A percentile compares a stretch with the other conserved stretches of the same genome.
phyloP scores from a whole-genome alignment of 2,329 filamentous ascomycete species.

The Fusarium ambrosium region DNA sequence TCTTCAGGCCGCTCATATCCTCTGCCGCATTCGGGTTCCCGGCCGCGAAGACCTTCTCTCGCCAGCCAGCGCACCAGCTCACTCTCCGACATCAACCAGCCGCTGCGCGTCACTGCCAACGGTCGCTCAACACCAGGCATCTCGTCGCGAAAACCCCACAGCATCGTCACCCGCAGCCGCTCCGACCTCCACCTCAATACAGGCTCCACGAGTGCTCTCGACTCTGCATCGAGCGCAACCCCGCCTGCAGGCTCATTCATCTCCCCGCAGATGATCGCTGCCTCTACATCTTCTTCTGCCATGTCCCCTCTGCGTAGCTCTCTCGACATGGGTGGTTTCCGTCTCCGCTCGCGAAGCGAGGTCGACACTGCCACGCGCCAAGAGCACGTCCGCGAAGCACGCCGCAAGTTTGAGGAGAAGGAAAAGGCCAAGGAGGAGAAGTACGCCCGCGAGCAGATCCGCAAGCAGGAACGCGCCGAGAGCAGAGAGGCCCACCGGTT shows the following conservation, averaged over 20 bases:
- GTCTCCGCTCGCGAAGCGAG: conserved; percentile 72
- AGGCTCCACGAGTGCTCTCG: conserved; percentile 45
- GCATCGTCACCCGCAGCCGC: conserved; percentile 55
- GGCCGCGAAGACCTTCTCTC: conserved; percentile 49
- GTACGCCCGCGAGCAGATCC: conserved; percentile 70
- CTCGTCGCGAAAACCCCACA: conserved; percentile 57
- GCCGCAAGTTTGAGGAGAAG: conserved; percentile 73
- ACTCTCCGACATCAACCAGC: conserved; percentile 51
- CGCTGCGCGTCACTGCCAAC: conserved; percentile 44
- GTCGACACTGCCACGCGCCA: conserved; percentile 67
- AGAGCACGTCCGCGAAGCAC: conserved; percentile 71
- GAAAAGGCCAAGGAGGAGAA: conserved; percentile 74
- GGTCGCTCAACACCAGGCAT: conserved; percentile 46
- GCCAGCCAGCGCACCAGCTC: conserved; percentile 53
- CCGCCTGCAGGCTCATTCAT: conserved; percentile 46
- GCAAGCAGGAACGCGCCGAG: conserved; percentile 70
- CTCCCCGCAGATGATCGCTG: conserved; percentile 44
- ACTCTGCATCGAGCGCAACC: conserved; percentile 45
- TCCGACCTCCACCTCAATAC: conserved; percentile 62
- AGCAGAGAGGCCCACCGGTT: conserved; percentile 67
- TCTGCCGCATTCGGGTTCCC: conserved; percentile 33
- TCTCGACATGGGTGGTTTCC: conserved; percentile 69
- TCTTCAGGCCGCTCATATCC: conserved; percentile 38
- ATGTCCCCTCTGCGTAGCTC: conserved; percentile 69
- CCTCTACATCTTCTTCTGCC: conserved; percentile 53